Evolutionary conservation across 257 asterid genomes (phyloP), one percentile per base, ranked within the genome.

Genomic region (Vinca minor): DNA sequence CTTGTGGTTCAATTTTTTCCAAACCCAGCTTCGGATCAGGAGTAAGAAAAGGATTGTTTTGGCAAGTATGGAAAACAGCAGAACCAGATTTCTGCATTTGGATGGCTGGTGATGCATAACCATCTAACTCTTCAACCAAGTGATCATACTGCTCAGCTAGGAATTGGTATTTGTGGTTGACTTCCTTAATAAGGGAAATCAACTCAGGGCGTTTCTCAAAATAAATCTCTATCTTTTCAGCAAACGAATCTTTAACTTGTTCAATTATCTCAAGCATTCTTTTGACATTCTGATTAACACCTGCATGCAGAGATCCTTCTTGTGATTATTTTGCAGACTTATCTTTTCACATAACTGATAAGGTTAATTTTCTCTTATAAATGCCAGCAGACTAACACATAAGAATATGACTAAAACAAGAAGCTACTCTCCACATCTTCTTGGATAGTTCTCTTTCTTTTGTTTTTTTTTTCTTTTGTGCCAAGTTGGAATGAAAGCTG

Each of bases 131-230:
- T 29, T 72, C 83, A 18, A 69, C 38, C 63, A 79, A 29, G 56
- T 72, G 69, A n/a, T 63, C 69, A 71, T 74, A 80, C 70, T 63
- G 79, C 47, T 78, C 75, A 46, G 85, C 87, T 3, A 85, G 79
- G 71, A 73, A 61, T 48, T 82, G 83, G 69, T 85, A 83, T 80
- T 74, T 70, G 26, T 65, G 63, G 69, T 76, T 82, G 67, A 82
- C 77, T 42, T 82, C 87, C 78, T 82, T 69, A 59, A 81, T 45
- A 67, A 78, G 72, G 69, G 84, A 73, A 70, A 82, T 65, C 63
- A 87, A 65, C 76, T 77, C 79, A 44, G 69, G 61, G 68, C 65
- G 75, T 68, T 72, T 75, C 10, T 63, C 65, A 32, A 62, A 26
- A 64, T 66, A 49, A 53, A 5, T 28, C 20, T 62, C 71, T 29